Conservation (phyloP, 1,284 basidiomycete species). For the Cutaneotrichosporon cavernicola region DNA sequence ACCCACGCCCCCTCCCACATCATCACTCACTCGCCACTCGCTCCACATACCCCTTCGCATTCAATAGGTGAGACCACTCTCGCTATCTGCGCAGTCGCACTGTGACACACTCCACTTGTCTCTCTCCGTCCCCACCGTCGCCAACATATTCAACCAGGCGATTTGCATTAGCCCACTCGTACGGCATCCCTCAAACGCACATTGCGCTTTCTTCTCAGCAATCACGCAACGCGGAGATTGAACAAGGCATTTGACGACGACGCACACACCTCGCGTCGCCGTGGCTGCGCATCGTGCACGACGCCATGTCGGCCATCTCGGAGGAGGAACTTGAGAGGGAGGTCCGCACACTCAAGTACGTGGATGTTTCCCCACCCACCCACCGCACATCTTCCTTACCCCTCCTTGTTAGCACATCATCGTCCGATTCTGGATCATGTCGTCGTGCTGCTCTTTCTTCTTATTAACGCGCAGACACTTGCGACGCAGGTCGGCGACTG, state of each 20-base stretch:
- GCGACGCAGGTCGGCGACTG: slow-evolving; percentile 70
- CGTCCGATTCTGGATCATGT: neutral
- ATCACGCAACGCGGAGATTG: neutral
- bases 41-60: neutral
- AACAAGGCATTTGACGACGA: slow-evolving; percentile 6
- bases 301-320: slow-evolving; percentile 49
- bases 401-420: neutral
- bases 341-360: slow-evolving; percentile 68
- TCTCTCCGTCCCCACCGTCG: neutral
- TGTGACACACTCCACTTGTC: neutral
- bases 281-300: slow-evolving; percentile 13
- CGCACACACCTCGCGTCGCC: slow-evolving; percentile 11
- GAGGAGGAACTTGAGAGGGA: slow-evolving; percentile 81
- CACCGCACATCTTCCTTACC: neutral
- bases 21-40: neutral
- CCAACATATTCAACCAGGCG: neutral
- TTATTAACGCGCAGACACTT: slow-evolving; percentile 60
- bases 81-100: neutral
- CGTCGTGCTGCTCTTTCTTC: neutral
- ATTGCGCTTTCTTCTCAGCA: neutral
- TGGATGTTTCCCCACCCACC: slow-evolving; percentile 4
- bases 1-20: neutral
- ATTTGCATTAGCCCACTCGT: neutral
- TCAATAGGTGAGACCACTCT: neutral
- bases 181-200: slow-evolving; percentile 7